phyloP scores from a whole-genome alignment of 2,329 filamentous ascomycete genomes.

The Nakataea oryzae region DNA sequence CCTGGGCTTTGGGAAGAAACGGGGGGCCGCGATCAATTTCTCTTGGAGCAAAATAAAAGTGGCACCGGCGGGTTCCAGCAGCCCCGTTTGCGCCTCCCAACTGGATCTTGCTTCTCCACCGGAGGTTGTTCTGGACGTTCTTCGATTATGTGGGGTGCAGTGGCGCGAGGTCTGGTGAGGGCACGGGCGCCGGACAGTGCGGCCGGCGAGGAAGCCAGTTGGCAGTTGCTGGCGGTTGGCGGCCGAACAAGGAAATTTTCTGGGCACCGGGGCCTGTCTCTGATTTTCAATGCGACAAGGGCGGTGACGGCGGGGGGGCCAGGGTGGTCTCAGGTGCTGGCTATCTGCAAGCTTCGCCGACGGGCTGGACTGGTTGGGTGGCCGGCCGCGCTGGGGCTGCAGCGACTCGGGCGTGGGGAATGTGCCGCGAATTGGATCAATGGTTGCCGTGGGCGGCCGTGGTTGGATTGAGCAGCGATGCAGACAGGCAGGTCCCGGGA shows the following conservation, averaged over 20 bases:
- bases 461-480: not conserved
- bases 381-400: not conserved
- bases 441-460: not conserved
- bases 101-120: not conserved
- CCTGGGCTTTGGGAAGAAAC: not conserved
- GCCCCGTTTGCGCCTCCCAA: not conserved
- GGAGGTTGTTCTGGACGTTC: slow-evolving; percentile 2
- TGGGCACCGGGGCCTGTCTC: not conserved
- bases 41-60: slow-evolving; percentile 2
- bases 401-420: not conserved
- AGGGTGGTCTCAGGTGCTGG: not conserved
- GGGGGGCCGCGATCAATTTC: not conserved
- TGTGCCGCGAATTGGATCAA: not conserved
- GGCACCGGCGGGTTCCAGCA: not conserved
- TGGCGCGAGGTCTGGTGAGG: not conserved
- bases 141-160: slow-evolving; percentile 2
- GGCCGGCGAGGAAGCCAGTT: not conserved
- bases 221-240: not conserved
- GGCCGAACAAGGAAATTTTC: slow-evolving; percentile 1
- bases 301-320: not conserved
- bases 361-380: not conserved
- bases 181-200: not conserved
- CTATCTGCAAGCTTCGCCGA: not conserved
- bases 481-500: not conserved
- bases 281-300: not conserved